Conservation (phyloP, 768 basidiomycete species). For the Leccinum subgranulosum region DNA sequence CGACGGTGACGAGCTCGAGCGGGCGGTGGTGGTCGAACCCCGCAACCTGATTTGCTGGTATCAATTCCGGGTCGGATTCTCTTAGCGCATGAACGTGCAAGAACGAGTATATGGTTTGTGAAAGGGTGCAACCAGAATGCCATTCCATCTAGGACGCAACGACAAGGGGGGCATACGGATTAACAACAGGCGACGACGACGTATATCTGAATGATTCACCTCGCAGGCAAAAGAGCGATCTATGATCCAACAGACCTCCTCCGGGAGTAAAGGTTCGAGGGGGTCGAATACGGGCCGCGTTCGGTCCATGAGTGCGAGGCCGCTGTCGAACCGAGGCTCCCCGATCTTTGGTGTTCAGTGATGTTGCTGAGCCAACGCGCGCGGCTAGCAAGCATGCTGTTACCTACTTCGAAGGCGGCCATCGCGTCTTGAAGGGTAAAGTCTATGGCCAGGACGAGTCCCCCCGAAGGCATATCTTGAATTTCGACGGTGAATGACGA, state of each 20-base stretch:
- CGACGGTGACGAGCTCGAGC: conserved; percentile 59
- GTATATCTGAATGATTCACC: conserved; percentile 41
- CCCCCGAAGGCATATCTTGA: conserved; percentile 60
- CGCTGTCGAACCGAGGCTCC: conserved; percentile 86
- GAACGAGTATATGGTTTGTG: conserved; percentile 81
- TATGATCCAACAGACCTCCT: conserved; percentile 87
- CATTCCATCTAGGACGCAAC: conserved; percentile 67
- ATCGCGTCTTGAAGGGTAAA: conserved; percentile 87
- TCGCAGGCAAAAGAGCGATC: conserved; percentile 78
- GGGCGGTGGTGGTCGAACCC: conserved; percentile 48
- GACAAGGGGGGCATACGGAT: conserved; percentile 4
- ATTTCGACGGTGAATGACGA: conserved; percentile 17
- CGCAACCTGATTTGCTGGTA: conserved; percentile 24
- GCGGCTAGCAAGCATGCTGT: conserved; percentile 1
- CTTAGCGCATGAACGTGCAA: conserved; percentile 66
- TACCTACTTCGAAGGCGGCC: conserved; percentile 81
- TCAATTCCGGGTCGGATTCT: conserved; percentile 56
- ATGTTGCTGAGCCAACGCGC: conserved; percentile 10
- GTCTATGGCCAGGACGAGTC: conserved; percentile 62
- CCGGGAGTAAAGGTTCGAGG: conserved; percentile 56
- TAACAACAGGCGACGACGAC: neutral
- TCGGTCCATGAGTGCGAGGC: conserved; percentile 49
- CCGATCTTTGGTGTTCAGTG: conserved; percentile 65
- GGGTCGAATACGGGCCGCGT: conserved; percentile 58
- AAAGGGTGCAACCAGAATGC: conserved; percentile 81